These are phyloP conservation scores for Hyaloscypha bicolor DNA, from an alignment of 495 filamentous ascomycete genomes.

Conservation along the genomic window DNA sequence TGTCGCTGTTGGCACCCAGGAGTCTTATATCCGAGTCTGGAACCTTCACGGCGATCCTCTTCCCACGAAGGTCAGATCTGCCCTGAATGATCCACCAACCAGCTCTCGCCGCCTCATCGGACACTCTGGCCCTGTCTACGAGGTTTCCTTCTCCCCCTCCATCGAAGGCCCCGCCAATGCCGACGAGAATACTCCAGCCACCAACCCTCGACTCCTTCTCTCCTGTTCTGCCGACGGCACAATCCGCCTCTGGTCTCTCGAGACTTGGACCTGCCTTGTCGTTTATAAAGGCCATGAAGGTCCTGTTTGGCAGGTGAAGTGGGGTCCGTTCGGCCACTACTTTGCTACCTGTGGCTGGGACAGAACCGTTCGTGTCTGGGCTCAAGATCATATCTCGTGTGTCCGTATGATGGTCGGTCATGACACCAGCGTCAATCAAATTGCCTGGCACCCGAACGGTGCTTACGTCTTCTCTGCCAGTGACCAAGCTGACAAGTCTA, in stretches of 20 bases:
- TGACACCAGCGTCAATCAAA: constrained; percentile 80
- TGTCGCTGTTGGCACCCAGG: constrained; percentile 82
- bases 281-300: constrained; percentile 90
- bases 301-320: constrained; percentile 84
- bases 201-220: constrained; percentile 72
- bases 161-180: constrained; percentile 49
- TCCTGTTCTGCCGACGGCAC: constrained; percentile 87
- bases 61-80: constrained; percentile 35
- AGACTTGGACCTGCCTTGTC: constrained; percentile 85
- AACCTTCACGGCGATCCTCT: constrained; percentile 77
- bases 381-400: constrained; percentile 87
- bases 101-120: constrained; percentile 83
- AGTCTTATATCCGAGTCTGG: constrained; percentile 96
- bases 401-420: constrained; percentile 89
- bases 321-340: constrained; percentile 95
- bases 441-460: constrained; percentile 91
- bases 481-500: constrained; percentile 76
- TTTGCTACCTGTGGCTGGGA: constrained; percentile 87
- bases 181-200: constrained; percentile 53
- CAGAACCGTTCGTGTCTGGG: constrained; percentile 87
- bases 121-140: constrained; percentile 86
- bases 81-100: constrained; percentile 44
- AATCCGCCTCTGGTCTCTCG: constrained; percentile 89
- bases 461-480: constrained; percentile 90
- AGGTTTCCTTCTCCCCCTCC: constrained; percentile 86